phyloP scores from a whole-genome alignment of 1,139 yeast species.

The Pichia sp. region DNA sequence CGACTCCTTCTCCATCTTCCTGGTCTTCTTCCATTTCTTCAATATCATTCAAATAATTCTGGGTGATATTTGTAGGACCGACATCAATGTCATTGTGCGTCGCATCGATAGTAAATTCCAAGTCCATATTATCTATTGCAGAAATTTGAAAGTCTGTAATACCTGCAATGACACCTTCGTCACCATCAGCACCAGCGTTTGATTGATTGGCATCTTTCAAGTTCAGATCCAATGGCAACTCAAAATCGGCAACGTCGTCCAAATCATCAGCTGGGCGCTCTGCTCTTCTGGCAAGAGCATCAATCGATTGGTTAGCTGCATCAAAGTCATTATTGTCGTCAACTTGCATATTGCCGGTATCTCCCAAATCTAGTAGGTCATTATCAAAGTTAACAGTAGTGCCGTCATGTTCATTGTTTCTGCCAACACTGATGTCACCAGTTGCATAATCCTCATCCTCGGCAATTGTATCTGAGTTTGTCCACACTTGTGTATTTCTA shows the following conservation, averaged over 20 bases:
- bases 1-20: slow-evolving; percentile 12
- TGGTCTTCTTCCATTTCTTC: slow-evolving; percentile 1
- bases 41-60: neutral
- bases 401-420: slow-evolving; percentile 13
- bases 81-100: neutral
- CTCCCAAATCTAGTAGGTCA: neutral
- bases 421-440: slow-evolving; percentile 16
- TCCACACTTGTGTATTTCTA: slow-evolving; percentile 5
- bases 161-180: slow-evolving; percentile 4
- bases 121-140: slow-evolving; percentile 31
- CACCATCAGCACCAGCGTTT: slow-evolving; percentile 4
- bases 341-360: no score
- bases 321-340: slow-evolving; percentile 27
- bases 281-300: slow-evolving; percentile 42
- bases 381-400: slow-evolving; percentile 2
- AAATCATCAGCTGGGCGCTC: slow-evolving; percentile 24
- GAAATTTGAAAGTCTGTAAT: slow-evolving; percentile 8
- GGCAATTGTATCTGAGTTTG: neutral
- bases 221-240: slow-evolving; percentile 47
- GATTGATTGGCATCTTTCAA: slow-evolving; percentile 20
- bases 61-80: no score
- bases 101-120: slow-evolving; percentile 31
- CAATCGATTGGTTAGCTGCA: slow-evolving; percentile 38
- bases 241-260: slow-evolving; percentile 41
- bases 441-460: slow-evolving; percentile 3